phyloP scores from a whole-genome alignment of 768 basidiomycete species.

The Asterophora parasitica region DNA sequence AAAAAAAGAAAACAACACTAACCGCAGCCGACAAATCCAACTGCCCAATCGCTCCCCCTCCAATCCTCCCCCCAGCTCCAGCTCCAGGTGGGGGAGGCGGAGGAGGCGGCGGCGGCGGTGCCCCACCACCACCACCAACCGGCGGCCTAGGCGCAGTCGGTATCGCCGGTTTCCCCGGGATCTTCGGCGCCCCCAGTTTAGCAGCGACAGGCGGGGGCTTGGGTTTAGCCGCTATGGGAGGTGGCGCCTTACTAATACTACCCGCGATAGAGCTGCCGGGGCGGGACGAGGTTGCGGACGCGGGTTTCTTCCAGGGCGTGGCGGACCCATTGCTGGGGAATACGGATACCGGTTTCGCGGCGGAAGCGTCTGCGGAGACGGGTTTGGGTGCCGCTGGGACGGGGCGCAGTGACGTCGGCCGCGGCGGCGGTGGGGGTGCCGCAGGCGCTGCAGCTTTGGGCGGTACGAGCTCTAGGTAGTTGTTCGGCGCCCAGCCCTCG shows the following conservation, averaged over 20 bases:
- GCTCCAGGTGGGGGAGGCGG: constrained; percentile 15
- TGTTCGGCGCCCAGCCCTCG: constrained; percentile 95
- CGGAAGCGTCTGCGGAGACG: constrained; percentile 50
- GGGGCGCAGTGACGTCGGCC: constrained; percentile 16
- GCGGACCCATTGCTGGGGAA: constrained; percentile 79
- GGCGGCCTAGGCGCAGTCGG: constrained; percentile 52
- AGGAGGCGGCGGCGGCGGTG: constrained; percentile 11
- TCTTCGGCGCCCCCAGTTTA: constrained; percentile 30
- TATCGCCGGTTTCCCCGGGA: constrained; percentile 49
- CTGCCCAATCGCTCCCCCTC: constrained; percentile 50
- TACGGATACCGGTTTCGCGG: constrained; percentile 79
- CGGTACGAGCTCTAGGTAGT: constrained; percentile 82
- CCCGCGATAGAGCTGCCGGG: constrained; percentile 50
- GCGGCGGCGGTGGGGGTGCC: constrained; percentile 69
- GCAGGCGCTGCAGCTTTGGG: constrained; percentile 58
- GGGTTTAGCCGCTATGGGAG: constrained; percentile 54
- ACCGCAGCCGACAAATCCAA: constrained; percentile 83
- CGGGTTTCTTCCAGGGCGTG: constrained; percentile 68
- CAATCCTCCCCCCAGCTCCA: constrained; percentile 32
- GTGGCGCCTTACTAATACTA: constrained; percentile 59
- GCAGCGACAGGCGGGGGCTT: constrained; percentile 22
- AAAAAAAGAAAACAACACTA: constrained; percentile 37
- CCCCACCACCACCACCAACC: constrained; percentile 22
- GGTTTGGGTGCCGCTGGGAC: constrained; percentile 32
- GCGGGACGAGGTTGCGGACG: constrained; percentile 40